Evolutionary conservation across 306 rosid genomes (phyloP).

Genomic region (Prunus kanzakura): DNA sequence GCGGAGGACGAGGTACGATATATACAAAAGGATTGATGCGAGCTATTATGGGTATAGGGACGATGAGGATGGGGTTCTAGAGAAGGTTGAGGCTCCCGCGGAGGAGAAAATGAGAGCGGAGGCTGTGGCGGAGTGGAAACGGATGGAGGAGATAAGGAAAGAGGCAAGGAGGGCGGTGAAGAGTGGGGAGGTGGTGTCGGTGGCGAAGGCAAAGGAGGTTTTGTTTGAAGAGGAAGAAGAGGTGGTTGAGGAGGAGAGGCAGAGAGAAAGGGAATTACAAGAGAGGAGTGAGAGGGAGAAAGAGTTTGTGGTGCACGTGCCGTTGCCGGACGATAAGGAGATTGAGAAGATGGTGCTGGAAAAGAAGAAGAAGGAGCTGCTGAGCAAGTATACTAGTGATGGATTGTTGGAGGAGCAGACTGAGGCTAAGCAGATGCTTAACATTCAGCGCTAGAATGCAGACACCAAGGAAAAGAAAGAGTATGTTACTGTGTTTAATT

Average conservation of each 20-base stretch:
- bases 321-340: constrained; percentile 84
- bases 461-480: background rate
- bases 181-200: constrained; percentile 73
- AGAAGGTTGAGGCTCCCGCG: constrained; percentile 58
- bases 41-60: constrained; percentile 89
- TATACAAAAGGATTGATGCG: constrained; percentile 78
- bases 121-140: constrained; percentile 69
- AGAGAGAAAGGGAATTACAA: constrained; percentile 42
- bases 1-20: constrained; percentile 80
- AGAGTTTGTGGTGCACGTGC: constrained; percentile 88
- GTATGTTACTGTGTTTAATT: background rate
- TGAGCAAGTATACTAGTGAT: constrained; percentile 68
- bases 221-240: constrained; percentile 81
- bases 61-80: constrained; percentile 84
- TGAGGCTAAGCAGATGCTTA: constrained; percentile 76
- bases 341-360: constrained; percentile 91
- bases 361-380: constrained; percentile 84
- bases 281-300: constrained; percentile 43
- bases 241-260: constrained; percentile 74
- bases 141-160: constrained; percentile 67
- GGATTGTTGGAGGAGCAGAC: constrained; percentile 74
- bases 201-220: constrained; percentile 51
- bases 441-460: constrained; percentile 47
- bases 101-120: constrained; percentile 61
- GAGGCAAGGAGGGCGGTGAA: constrained; percentile 81